Percentiles rank a stretch among this genome's conserved stretches.
Conservation (phyloP, 306 rosid species). For the Medicago lupulina region DNA sequence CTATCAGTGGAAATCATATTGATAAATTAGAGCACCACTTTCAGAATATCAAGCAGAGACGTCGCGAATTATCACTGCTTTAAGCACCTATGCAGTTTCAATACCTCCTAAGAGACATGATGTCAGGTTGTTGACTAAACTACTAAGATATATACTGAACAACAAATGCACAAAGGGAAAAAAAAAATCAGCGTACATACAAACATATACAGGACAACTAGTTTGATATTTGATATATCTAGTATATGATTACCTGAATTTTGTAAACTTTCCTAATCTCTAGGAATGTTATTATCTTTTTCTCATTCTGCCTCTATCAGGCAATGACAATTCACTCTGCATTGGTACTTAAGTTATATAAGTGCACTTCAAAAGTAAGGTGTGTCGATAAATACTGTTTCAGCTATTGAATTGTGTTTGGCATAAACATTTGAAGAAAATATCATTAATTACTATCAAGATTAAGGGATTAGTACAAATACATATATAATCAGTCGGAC, state of each 20-base stretch:
- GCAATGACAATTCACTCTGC: background rate
- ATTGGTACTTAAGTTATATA: background rate
- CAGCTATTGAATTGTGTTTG: slow-evolving; percentile 5
- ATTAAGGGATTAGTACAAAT: background rate
- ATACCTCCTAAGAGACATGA: background rate
- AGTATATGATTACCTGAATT: background rate
- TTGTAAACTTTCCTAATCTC: background rate
- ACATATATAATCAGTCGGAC: background rate
- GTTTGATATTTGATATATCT: background rate
- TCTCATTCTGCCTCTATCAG: slow-evolving; percentile 11
- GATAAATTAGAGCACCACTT: slow-evolving; percentile 2
- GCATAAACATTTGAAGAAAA: slow-evolving; percentile 21
- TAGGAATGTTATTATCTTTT: slow-evolving; percentile 10
- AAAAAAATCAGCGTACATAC: background rate
- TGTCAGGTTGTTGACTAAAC: slow-evolving; percentile 20
- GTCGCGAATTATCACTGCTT: no score
- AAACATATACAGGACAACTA: background rate
- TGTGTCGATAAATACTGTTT: background rate
- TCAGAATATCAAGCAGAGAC: slow-evolving; percentile 19
- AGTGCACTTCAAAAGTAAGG: slow-evolving; percentile 7
- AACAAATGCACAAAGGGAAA: slow-evolving; percentile 15
- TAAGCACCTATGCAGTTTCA: slow-evolving; percentile 6
- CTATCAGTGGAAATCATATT: slow-evolving; percentile 19
- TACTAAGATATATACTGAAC: slow-evolving; percentile 5
- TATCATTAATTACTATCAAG: slow-evolving; percentile 5